Evolutionary conservation across 2,329 filamentous ascomycete genomes (phyloP), one percentile per base, ranked within the genome.

Genomic region (Aspergillus awamori): DNA sequence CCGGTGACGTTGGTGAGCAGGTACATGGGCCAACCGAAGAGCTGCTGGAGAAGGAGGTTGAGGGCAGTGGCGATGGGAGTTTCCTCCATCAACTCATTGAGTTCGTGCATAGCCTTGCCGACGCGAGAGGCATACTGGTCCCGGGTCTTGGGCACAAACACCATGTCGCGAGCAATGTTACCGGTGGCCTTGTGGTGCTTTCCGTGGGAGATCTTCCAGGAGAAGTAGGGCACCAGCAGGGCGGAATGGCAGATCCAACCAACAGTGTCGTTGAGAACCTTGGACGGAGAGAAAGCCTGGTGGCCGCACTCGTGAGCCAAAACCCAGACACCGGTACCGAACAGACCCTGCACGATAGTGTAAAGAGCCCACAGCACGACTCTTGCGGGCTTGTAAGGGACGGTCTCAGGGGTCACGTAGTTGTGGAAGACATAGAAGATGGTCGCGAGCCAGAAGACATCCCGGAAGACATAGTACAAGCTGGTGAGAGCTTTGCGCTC

Each of bases 171-270:
- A 81, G 96, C 93, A 81, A 99, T 89, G 84, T 99, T 87, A 71
- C 93, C 95, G 41, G 95, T 99, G 66, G 93, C 93, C 86, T 98
- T 98, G 90, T 99, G 95, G 84, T 99, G 95, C 87, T 97, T 97
- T 83, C 92, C 91, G 83, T 99, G 95, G 68, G 93, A 97, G 80
- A 98, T 93, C 83, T 99, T 96, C 95, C 95, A 99, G 76, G 92
- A 96, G 83, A 97, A 99, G 83, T 98, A 99, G 22, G 95, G 95
- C 53, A 99, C 94, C 59, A 97, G 84, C 41, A 97, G 87, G 48
- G 87, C 79, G 39, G 93, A 97, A 83, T 98, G 94, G 70, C 92
- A 87, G 76, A 97, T 78, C 91, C 92, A 97, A 72, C 94, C 94
- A 61, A 95, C 92, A 26, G 91, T 87, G 79, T 98, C 93, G 82